A percentile compares a stretch with the other conserved stretches of the same genome.
phyloP scores from a whole-genome alignment of 257 asterid genomes.

The Przewalskia tangutica region DNA sequence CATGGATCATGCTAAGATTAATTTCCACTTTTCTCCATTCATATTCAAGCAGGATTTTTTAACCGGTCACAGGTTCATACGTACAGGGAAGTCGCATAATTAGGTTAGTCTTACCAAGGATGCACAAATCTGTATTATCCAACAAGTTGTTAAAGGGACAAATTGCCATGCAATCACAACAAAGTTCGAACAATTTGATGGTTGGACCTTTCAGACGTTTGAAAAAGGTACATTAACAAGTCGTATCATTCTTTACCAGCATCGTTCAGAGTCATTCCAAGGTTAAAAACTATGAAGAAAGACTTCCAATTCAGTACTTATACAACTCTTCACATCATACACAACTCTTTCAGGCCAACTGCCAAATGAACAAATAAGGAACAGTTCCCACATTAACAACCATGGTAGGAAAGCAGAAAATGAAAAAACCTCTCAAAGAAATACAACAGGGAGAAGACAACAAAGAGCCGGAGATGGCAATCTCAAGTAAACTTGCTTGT shows the following conservation, averaged over 20 bases:
- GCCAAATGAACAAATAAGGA: background rate
- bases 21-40: background rate
- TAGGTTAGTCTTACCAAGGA: background rate
- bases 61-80: background rate
- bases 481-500: background rate
- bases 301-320: background rate
- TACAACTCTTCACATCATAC: background rate
- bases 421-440: background rate
- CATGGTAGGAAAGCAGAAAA: background rate
- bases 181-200: background rate
- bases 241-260: background rate
- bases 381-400: slow-evolving; percentile 1
- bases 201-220: background rate
- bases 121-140: background rate
- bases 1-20: background rate
- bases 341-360: background rate
- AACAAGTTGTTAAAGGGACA: background rate
- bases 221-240: background rate
- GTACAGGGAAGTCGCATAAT: background rate
- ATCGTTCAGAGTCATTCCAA: background rate
- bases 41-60: background rate
- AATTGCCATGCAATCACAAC: background rate
- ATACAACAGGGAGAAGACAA: background rate
- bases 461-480: background rate
- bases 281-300: background rate